Evolutionary conservation across 441 rosid species (phyloP), one percentile per base, ranked within the genome.

Genomic region (Breynia disticha): DNA sequence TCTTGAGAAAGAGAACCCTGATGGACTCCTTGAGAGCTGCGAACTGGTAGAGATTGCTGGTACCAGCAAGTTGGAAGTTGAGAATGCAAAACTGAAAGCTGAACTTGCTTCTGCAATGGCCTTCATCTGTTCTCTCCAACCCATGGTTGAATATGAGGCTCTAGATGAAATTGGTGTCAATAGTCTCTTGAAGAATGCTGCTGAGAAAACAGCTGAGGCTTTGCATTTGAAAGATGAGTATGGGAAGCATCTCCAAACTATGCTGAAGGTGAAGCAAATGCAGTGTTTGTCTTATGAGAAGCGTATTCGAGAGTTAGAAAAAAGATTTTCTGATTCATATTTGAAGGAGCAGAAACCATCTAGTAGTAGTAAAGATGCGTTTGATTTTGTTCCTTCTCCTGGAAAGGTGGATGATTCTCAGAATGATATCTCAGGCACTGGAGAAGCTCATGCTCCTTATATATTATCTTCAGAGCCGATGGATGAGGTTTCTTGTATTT

Each of bases 71-170:
- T 66, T 85, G 75, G 99, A 94, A 75, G 97, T 94, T 68, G 97
- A 90, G 80, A 90, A 90, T 71, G 95, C 94, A 64, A 94, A 79
- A 73, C 75, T 94, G 65, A 94, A 85, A 77, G 99, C 99, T 38
- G 96, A 94, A 50, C 96, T 90, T 74, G 99, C 99, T 76, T 85
- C 96, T 67, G 91, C 90, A 24, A 78, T 90, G 67, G 95, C 97
- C 54, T 42, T 63, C 19, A 80, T 90, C 18, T 90, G 99, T 68
- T 82, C 86, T 19, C 64, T 85, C 61, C 68, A 71, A 62, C 91
- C 79, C 54, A 86, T 83, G 45, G 56, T 73, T 59, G 94, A 85
- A 61, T 85, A 69, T 52, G 95, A 85, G 39, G 54, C 72, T 17
- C 71, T 80, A 48, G 94, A 83, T 77, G 94, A 90, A 50, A 76